Percentiles rank a stretch among this genome's conserved stretches.
phyloP scores from a whole-genome alignment of 2,329 filamentous ascomycete genomes.

The Venturia oleaginea region DNA sequence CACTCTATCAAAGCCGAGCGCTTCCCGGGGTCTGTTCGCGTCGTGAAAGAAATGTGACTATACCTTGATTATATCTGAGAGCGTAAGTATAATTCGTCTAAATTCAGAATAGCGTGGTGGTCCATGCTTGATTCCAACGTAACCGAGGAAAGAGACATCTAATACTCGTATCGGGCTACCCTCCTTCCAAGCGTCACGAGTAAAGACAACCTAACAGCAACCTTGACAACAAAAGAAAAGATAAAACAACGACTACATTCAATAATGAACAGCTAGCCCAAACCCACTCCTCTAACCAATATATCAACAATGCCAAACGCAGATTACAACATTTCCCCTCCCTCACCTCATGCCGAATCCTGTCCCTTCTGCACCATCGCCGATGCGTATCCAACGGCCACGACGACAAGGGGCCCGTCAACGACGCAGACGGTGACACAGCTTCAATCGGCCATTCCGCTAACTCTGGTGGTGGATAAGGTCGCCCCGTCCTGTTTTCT shows the following conservation, averaged over 20 bases:
- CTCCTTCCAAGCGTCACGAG: no score
- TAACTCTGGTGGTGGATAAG: constrained; percentile 21
- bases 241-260: background rate
- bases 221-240: background rate
- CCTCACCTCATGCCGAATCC: background rate
- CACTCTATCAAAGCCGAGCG: no score
- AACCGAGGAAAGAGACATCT: no score
- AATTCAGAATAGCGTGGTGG: no score
- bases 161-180: no score
- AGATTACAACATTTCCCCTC: background rate
- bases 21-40: no score
- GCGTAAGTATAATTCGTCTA: no score
- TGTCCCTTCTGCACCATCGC: constrained; percentile 54
- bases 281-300: background rate
- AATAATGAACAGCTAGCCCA: background rate
- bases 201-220: no score
- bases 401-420: constrained; percentile 18
- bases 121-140: no score
- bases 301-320: background rate
- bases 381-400: constrained; percentile 35
- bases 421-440: background rate
- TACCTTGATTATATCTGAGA: no score
- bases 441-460: constrained; percentile 9
- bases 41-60: no score
- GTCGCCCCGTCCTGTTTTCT: constrained; percentile 42